phyloP scores from a whole-genome alignment of 2,329 filamentous ascomycete species.

The Paecilomyces sp. region DNA sequence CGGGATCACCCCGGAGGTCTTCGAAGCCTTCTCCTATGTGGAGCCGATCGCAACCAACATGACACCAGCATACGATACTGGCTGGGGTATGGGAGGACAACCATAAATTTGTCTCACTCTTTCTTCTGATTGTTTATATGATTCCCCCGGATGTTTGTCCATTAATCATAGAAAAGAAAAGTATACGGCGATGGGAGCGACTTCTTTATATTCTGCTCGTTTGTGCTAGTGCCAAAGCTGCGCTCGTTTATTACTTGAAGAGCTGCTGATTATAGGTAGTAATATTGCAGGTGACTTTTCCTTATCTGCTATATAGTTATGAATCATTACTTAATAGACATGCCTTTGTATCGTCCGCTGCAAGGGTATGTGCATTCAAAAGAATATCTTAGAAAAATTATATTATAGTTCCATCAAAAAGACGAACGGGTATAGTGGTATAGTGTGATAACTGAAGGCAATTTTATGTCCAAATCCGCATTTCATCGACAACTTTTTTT shows the following conservation, averaged over 20 bases:
- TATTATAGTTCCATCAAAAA: background rate
- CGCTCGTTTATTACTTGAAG: background rate
- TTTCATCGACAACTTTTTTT: background rate
- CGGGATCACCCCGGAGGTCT: slow-evolving; percentile 37
- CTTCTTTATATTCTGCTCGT: background rate
- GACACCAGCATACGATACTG: slow-evolving; percentile 19
- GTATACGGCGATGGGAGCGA: background rate
- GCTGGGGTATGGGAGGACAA: slow-evolving; percentile 11
- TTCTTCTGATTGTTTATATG: background rate
- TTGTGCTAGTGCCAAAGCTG: background rate
- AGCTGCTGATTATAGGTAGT: background rate
- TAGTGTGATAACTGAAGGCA: background rate
- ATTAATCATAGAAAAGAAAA: background rate
- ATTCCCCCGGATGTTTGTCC: background rate
- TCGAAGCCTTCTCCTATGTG: slow-evolving; percentile 38
- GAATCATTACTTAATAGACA: background rate
- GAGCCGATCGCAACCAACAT: slow-evolving; percentile 38
- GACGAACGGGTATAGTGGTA: background rate
- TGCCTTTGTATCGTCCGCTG: background rate
- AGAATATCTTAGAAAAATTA: background rate
- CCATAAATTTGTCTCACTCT: slow-evolving; percentile 1
- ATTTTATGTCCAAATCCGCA: background rate
- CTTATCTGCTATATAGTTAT: background rate
- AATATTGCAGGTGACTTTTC: background rate
- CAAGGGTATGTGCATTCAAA: background rate